phyloP scores from a whole-genome alignment of 768 basidiomycete genomes.

The Suillus americanus region DNA sequence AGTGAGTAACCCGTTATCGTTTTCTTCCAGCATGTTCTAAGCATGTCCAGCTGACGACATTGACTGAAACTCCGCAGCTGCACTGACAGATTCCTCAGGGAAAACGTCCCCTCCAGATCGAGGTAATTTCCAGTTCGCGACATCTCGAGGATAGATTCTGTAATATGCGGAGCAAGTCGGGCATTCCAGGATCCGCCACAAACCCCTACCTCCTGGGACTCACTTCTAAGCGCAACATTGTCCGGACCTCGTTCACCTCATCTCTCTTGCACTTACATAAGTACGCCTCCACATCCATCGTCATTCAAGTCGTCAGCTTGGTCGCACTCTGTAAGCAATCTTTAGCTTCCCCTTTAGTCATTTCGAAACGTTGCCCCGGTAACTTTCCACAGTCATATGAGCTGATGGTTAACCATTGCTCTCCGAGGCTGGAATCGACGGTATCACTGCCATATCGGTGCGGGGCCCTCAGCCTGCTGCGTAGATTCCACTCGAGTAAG shows the following conservation, averaged over 20 bases:
- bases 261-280: not conserved
- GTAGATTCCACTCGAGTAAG: constrained; percentile 4
- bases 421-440: constrained; percentile 15
- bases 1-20: not conserved
- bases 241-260: constrained; percentile 27
- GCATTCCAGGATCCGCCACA: constrained; percentile 6
- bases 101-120: not conserved
- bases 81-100: not conserved
- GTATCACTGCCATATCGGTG: constrained; percentile 17
- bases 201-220: constrained; percentile 15
- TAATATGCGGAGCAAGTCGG: not conserved
- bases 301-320: constrained; percentile 10
- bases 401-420: constrained; percentile 18
- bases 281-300: not conserved
- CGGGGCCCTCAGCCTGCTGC: constrained; percentile 19
- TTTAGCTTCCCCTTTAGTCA: constrained; percentile 1
- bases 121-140: not conserved
- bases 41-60: not conserved
- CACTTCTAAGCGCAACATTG: constrained; percentile 23
- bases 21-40: not conserved
- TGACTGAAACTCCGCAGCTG: not conserved
- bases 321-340: constrained; percentile 16
- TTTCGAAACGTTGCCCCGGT: constrained; percentile 13
- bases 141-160: not conserved
- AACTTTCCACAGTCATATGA: constrained; percentile 9